These are phyloP conservation scores for Decorospora gaudefroyi DNA, from an alignment of 2,329 filamentous ascomycete species.

Conservation along the genomic window DNA sequence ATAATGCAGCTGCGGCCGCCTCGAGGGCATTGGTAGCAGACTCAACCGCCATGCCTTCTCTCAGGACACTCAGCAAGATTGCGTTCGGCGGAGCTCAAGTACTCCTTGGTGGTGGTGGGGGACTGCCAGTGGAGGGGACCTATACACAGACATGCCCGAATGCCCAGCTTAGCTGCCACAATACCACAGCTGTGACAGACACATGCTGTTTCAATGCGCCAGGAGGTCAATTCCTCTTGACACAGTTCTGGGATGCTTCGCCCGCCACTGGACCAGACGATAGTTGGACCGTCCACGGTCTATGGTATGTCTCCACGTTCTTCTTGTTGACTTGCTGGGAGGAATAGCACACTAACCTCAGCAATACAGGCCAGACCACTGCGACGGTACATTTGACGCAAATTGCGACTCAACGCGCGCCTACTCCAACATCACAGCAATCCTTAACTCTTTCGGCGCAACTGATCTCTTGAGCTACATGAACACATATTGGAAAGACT, in stretches of 20 bases:
- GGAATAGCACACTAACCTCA: neutral
- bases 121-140: constrained; percentile 32
- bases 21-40: constrained; percentile 23
- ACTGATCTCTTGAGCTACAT: constrained; percentile 67
- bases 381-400: constrained; percentile 70
- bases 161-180: constrained; percentile 65
- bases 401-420: constrained; percentile 66
- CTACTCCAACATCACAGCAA: constrained; percentile 68
- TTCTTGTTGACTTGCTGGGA: neutral
- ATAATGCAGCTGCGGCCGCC: constrained; percentile 30
- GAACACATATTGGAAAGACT: constrained; percentile 73
- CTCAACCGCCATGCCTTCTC: constrained; percentile 41
- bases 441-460: constrained; percentile 61
- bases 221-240: constrained; percentile 71
- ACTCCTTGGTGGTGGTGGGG: constrained; percentile 33
- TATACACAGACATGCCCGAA: constrained; percentile 40
- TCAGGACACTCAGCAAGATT: constrained; percentile 45
- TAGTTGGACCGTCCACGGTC: constrained; percentile 75
- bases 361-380: constrained; percentile 56
- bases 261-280: constrained; percentile 67
- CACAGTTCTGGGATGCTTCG: constrained; percentile 76
- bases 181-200: constrained; percentile 63
- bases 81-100: constrained; percentile 44
- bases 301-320: constrained; percentile 56
- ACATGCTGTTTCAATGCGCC: constrained; percentile 77